Percentiles rank a stretch among this genome's conserved stretches.
phyloP scores from a whole-genome alignment of 768 basidiomycete species.

The Gymnopilus junonius region DNA sequence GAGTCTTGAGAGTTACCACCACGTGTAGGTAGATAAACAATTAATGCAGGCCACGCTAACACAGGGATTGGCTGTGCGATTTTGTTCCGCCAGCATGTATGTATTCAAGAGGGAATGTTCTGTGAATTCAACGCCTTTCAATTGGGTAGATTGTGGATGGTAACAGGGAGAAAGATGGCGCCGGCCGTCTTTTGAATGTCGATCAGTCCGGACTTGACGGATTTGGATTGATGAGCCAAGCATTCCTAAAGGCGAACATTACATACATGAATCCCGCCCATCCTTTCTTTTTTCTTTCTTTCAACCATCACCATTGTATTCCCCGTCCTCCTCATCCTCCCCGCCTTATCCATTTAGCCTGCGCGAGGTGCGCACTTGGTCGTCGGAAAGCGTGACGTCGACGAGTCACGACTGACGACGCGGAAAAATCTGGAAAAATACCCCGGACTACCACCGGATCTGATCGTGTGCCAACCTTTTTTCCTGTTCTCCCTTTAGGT shows the following conservation, averaged over 20 bases:
- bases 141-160: background rate
- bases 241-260: conserved; percentile 7
- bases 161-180: conserved; percentile 1
- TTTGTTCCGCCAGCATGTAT: too few relatives aligned
- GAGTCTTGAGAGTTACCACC: too few relatives aligned
- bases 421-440: background rate
- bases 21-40: background rate
- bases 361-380: background rate
- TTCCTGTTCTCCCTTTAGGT: background rate
- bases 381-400: background rate
- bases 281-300: background rate
- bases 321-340: background rate
- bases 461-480: conserved; percentile 14
- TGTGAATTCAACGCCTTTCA: background rate
- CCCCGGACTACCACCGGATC: conserved; percentile 12
- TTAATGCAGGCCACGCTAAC: too few relatives aligned
- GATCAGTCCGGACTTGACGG: background rate
- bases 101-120: background rate
- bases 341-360: background rate
- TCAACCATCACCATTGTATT: background rate
- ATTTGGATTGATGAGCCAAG: conserved; percentile 15
- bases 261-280: conserved; percentile 2
- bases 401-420: conserved; percentile 1
- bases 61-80: too few relatives aligned
- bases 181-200: background rate